A percentile compares a stretch with the other conserved stretches of the same genome.
These are phyloP conservation scores for Termitomyces sp. DNA, from an alignment of 1,284 basidiomycete species.

Conservation along the genomic window DNA sequence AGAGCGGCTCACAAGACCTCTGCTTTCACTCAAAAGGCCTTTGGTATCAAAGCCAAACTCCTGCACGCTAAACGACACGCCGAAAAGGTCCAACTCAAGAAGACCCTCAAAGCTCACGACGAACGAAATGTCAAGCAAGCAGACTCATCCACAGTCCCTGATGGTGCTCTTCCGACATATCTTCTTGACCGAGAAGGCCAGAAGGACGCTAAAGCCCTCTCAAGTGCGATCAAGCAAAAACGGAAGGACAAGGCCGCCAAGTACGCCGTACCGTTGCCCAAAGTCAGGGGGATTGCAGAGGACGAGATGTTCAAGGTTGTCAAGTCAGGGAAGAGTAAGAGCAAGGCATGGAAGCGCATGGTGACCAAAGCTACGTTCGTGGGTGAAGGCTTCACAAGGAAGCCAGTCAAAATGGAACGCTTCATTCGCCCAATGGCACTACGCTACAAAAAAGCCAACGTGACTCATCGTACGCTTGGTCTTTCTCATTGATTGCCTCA, in stretches of 20 bases:
- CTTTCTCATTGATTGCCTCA: background rate
- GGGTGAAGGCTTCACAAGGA: constrained; percentile 95
- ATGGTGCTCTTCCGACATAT: constrained; percentile 90
- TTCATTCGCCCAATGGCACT: constrained; percentile 98
- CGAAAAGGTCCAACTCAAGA: constrained; percentile 98
- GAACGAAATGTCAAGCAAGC: constrained; percentile 97
- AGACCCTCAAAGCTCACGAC: constrained; percentile 98
- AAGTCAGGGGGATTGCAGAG: constrained; percentile 97
- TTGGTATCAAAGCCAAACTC: constrained; percentile 96
- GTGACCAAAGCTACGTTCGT: constrained; percentile 99
- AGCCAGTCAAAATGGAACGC: constrained; percentile 98
- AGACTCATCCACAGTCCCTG: constrained; percentile 75
- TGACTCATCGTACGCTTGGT: constrained; percentile 85
- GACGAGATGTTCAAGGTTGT: constrained; percentile 99
- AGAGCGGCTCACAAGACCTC: constrained; percentile 88
- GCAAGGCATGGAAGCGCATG: constrained; percentile 99
- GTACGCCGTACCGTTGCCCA: constrained; percentile 94
- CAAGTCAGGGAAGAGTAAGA: constrained; percentile 96
- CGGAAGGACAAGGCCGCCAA: constrained; percentile 99
- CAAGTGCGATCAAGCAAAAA: constrained; percentile 97
- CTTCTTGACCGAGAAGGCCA: constrained; percentile 96
- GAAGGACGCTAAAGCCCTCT: constrained; percentile 96
- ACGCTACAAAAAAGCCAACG: constrained; percentile 97
- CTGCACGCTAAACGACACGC: constrained; percentile 94
- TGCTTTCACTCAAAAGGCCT: constrained; percentile 86